phyloP scores from a whole-genome alignment of 345 rosid genomes.

The Lepidium didymum region DNA sequence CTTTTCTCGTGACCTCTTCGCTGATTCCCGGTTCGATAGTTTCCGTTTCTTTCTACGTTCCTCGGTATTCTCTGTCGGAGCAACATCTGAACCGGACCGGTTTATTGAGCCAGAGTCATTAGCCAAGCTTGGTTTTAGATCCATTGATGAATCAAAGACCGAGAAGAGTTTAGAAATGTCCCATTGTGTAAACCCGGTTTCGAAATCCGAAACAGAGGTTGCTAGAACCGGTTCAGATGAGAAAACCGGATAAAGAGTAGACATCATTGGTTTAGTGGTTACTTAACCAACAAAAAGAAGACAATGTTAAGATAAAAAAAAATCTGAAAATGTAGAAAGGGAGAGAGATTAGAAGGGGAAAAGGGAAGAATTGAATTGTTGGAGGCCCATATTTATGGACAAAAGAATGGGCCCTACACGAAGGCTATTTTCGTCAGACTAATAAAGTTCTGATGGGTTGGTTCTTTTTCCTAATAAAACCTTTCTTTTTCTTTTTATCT shows the following conservation, averaged over 20 bases:
- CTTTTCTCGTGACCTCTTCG: conserved; percentile 80
- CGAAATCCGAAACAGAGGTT: conserved; percentile 36
- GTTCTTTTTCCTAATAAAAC: neutral
- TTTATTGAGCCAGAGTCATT: conserved; percentile 27
- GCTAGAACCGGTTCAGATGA: conserved; percentile 29
- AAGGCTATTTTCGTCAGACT: conserved; percentile 9
- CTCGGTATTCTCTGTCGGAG: conserved; percentile 21
- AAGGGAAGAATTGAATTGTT: conserved; percentile 72
- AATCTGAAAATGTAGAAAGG: conserved; percentile 2
- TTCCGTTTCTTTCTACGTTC: conserved; percentile 64
- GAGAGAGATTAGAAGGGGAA: conserved; percentile 45
- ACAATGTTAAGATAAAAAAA: neutral
- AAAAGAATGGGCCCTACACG: conserved; percentile 17
- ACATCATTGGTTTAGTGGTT: conserved; percentile 33
- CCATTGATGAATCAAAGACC: conserved; percentile 27
- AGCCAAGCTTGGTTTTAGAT: conserved; percentile 26
- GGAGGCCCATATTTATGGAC: conserved; percentile 57
- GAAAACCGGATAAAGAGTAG: conserved; percentile 37
- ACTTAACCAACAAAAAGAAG: neutral
- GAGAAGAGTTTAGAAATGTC: conserved; percentile 37
- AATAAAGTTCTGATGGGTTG: neutral
- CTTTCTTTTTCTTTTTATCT: neutral
- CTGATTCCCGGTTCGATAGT: conserved; percentile 90
- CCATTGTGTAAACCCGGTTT: conserved; percentile 48
- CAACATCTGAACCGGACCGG: conserved; percentile 2